Evolutionary conservation across 1,284 basidiomycete genomes (phyloP).

Genomic region (Apiotrichum brassicae): DNA sequence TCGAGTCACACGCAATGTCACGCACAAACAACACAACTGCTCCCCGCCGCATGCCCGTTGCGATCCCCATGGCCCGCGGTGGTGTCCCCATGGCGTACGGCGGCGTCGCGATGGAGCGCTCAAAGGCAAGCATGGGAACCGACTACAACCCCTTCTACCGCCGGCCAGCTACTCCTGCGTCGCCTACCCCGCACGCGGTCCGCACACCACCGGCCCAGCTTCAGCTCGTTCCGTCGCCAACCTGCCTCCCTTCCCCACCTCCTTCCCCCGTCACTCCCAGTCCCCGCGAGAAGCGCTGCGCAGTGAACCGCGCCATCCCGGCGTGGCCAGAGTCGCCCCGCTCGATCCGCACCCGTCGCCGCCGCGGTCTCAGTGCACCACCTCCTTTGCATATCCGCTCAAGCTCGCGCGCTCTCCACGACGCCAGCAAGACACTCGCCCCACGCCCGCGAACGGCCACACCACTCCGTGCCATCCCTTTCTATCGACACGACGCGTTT

Average conservation of each 20-base stretch:
- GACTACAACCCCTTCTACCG: constrained; percentile 15
- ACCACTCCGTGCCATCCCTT: no score
- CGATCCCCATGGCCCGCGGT: neutral
- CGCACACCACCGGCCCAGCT: neutral
- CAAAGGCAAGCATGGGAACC: constrained; percentile 6
- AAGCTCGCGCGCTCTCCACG: no score
- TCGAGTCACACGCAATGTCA: constrained; percentile 3
- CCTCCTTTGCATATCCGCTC: no score
- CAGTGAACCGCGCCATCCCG: neutral
- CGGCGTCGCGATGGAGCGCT: constrained; percentile 12
- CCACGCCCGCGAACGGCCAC: no score
- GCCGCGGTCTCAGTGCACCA: neutral
- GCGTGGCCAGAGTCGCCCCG: neutral
- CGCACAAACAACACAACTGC: neutral
- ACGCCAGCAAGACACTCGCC: no score
- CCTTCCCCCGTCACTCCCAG: neutral
- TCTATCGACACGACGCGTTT: no score
- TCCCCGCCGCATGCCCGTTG: neutral
- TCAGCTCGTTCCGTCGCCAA: neutral
- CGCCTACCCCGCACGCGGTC: neutral
- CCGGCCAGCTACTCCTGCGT: neutral
- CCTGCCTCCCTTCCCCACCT: neutral
- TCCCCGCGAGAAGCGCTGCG: neutral
- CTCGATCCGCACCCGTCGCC: neutral
- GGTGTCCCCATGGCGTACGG: neutral